phyloP scores from a whole-genome alignment of 2,329 filamentous ascomycete species.

The Sordariomycetes sp. region DNA sequence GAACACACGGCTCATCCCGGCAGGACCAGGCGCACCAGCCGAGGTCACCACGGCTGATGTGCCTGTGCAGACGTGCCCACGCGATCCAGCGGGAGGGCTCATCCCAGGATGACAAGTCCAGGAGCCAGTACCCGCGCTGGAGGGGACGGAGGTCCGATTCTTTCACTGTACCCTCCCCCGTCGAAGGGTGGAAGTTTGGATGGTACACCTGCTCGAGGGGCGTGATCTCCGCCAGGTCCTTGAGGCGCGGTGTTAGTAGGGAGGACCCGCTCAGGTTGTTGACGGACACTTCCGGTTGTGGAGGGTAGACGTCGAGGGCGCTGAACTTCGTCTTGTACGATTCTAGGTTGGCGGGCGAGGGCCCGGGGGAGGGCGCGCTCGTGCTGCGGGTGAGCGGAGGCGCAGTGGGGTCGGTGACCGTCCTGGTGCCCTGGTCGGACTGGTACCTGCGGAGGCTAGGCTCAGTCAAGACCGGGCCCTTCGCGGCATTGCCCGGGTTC shows the following conservation, averaged over 20 bases:
- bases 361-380: background rate
- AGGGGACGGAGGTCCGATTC: slow-evolving; percentile 34
- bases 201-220: slow-evolving; percentile 38
- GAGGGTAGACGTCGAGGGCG: slow-evolving; percentile 36
- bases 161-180: background rate
- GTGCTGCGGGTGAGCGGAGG: slow-evolving; percentile 1
- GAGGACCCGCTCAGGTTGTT: slow-evolving; percentile 28
- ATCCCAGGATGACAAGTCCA: slow-evolving; percentile 46
- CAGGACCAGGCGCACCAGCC: slow-evolving; percentile 57
- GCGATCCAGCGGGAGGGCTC: slow-evolving; percentile 30
- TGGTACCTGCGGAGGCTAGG: background rate
- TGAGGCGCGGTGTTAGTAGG: slow-evolving; percentile 42
- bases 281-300: slow-evolving; percentile 35
- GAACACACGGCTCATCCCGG: slow-evolving; percentile 25
- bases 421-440: slow-evolving; percentile 1
- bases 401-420: background rate
- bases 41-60: slow-evolving; percentile 41
- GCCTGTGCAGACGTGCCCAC: slow-evolving; percentile 50
- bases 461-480: background rate
- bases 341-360: background rate
- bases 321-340: slow-evolving; percentile 5
- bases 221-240: slow-evolving; percentile 37
- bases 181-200: slow-evolving; percentile 18
- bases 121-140: slow-evolving; percentile 68
- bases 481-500: background rate